Base-by-base conservation (phyloP, 2,329 filamentous ascomycete genomes). In the Pseudogymnoascus sp. region DNA sequence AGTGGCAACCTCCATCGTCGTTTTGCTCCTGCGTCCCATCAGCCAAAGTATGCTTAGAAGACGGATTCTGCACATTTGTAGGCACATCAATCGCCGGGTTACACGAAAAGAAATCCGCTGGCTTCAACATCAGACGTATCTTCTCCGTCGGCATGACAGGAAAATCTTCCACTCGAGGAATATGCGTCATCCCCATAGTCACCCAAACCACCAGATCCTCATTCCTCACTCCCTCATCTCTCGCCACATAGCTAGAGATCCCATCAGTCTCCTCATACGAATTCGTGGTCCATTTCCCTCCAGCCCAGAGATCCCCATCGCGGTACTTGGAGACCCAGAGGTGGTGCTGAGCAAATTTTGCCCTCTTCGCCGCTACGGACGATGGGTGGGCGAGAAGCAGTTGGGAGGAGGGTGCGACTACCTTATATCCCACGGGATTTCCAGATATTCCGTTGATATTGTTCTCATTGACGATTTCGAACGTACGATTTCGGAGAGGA, bases 101-200 rank as follows among this genome's bases (percentile, higher is more conserved):
- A 18, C 56, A 11, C 10, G 56, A 23, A 16, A 60, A 60, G 56
- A 60, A 60, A 60, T 60, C 37, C 4, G 37, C 59, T 10, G 59
- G 59, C 34, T 61, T 61, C 25, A 61, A 61, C 34, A 12, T 5
- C 11, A 36, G 11, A 6, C 34, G 34, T 36, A 36, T 11, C 14
- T 72, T 78, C 72, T 87, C 84, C 69, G 79, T 80, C 0, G 84
- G 84, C 84, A 87, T 87, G 53, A 87, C 81, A 2, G 84, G 84
- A 72, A 85, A 87, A 69, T 87, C 84, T 69, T 87, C 84, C 11
- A 82, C 76, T 8, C 84, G 77, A 0, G 83, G 83, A 44, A 31
- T 31, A 67, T 87, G 85, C 14, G 84, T 87, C 8, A 85, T 79
- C 25, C 84, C 75, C 67, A 78, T 78, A 0, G 80, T 78, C 37